phyloP scores from a whole-genome alignment of 2,329 filamentous ascomycete genomes.

The Stagonosporopsis tanaceti region DNA sequence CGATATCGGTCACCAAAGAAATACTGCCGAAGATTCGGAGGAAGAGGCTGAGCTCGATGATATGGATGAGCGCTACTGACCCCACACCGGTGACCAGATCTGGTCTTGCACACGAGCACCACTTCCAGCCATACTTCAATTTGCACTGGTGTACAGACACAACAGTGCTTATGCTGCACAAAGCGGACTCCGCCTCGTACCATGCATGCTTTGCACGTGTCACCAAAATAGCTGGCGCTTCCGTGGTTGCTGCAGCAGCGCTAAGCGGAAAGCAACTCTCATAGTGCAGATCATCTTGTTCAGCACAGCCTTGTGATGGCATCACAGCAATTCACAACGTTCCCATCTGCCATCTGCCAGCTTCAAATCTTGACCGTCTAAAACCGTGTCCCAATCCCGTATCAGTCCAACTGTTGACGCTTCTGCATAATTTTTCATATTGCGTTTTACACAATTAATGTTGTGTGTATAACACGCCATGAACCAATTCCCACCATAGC shows the following conservation, averaged over 20 bases:
- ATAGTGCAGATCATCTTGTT: conserved; percentile 21
- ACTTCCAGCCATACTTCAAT: not conserved
- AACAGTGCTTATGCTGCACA: conserved; percentile 5
- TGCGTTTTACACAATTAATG: not conserved
- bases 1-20: conserved; percentile 29
- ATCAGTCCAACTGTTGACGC: not conserved
- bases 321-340: not conserved
- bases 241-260: conserved; percentile 12
- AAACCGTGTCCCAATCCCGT: not conserved
- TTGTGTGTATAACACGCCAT: not conserved
- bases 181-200: not conserved
- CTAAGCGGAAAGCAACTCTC: conserved; percentile 14
- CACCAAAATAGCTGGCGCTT: conserved; percentile 33
- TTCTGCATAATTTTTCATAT: not conserved
- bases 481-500: conserved; percentile 9
- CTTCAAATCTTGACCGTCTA: not conserved
- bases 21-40: conserved; percentile 42
- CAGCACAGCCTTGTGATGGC: conserved; percentile 28
- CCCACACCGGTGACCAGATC: conserved; percentile 11
- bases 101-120: not conserved
- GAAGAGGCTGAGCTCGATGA: conserved; percentile 50
- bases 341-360: too few relatives aligned
- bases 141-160: not conserved
- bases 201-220: conserved; percentile 12
- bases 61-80: conserved; percentile 50